phyloP scores from a whole-genome alignment of 768 basidiomycete species.

The Dioszegia crocea region DNA sequence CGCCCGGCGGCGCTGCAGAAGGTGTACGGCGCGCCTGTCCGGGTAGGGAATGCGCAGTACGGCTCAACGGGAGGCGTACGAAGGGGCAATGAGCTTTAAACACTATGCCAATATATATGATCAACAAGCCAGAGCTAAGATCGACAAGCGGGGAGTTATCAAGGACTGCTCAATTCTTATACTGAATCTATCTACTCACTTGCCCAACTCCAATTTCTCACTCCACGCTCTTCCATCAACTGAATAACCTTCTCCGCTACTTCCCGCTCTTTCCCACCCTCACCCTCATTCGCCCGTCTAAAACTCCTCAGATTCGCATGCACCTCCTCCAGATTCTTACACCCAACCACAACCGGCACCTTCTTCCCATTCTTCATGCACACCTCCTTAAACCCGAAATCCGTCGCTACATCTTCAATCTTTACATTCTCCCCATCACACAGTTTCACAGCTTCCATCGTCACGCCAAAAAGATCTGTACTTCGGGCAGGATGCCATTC shows the following conservation, averaged over 20 bases:
- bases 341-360: conserved; percentile 47
- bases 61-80: neutral
- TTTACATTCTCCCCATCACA: conserved; percentile 18
- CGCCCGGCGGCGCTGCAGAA: neutral
- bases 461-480: conserved; percentile 13
- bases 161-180: too few relatives aligned
- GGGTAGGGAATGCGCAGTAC: too few relatives aligned
- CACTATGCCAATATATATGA: too few relatives aligned
- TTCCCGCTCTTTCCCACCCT: conserved; percentile 9
- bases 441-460: conserved; percentile 19
- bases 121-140: too few relatives aligned
- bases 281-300: conserved; percentile 2
- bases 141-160: too few relatives aligned
- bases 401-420: conserved; percentile 43
- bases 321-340: conserved; percentile 43
- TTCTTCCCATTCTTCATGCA: conserved; percentile 11
- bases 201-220: conserved; percentile 39
- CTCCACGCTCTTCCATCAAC: conserved; percentile 30
- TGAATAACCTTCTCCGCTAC: conserved; percentile 17
- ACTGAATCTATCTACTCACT: too few relatives aligned
- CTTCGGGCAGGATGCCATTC: conserved; percentile 43
- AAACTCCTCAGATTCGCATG: conserved; percentile 27
- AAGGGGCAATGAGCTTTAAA: neutral
- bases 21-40: neutral
- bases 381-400: conserved; percentile 40